Conservation (phyloP, 768 basidiomycete genomes). For the Macrolepiota fuliginosa region DNA sequence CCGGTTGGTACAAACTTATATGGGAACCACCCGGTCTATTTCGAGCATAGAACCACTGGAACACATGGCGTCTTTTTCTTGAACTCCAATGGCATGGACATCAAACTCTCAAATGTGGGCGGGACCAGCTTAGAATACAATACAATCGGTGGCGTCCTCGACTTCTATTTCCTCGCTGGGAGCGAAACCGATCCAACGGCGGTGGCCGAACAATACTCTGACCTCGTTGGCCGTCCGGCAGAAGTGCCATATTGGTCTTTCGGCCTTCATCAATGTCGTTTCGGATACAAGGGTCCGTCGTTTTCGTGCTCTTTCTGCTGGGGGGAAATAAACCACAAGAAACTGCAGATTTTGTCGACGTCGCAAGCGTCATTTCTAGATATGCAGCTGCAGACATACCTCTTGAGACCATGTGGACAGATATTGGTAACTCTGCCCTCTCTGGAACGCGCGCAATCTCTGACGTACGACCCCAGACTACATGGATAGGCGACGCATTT, state of each 20-base stretch:
- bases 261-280: slow-evolving; percentile 72
- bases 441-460: background rate
- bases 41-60: slow-evolving; percentile 63
- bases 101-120: slow-evolving; percentile 52
- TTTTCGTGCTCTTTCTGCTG: background rate
- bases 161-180: slow-evolving; percentile 78
- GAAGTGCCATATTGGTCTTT: slow-evolving; percentile 77
- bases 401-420: slow-evolving; percentile 79
- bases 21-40: slow-evolving; percentile 71
- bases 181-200: slow-evolving; percentile 55
- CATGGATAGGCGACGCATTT: slow-evolving; percentile 65
- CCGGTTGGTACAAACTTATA: slow-evolving; percentile 61
- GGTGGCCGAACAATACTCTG: slow-evolving; percentile 66
- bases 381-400: slow-evolving; percentile 63
- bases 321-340: background rate
- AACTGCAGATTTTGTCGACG: slow-evolving; percentile 53
- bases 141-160: slow-evolving; percentile 72
- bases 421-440: slow-evolving; percentile 48
- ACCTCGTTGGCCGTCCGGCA: slow-evolving; percentile 63
- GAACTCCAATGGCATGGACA: slow-evolving; percentile 75
- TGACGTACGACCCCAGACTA: slow-evolving; percentile 42
- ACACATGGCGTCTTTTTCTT: slow-evolving; percentile 71
- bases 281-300: slow-evolving; percentile 56
- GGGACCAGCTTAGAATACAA: slow-evolving; percentile 65
- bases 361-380: slow-evolving; percentile 58